These are phyloP conservation scores for Komagataella kurtzmanii DNA, from an alignment of 805 yeast species.

Conservation along the genomic window DNA sequence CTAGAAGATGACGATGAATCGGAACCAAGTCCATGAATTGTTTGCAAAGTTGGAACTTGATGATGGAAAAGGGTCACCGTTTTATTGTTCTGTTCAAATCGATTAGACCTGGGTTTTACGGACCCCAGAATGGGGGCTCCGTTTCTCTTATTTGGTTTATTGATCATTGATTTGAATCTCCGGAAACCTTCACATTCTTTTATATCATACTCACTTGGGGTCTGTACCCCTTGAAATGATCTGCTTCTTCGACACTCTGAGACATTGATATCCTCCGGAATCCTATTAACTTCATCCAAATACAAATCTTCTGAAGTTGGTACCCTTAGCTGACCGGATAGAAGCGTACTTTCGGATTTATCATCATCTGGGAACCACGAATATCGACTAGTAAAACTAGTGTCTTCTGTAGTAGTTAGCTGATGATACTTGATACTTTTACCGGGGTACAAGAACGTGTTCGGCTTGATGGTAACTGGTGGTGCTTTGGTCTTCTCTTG, in stretches of 20 bases:
- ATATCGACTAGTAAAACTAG: constrained; percentile 9
- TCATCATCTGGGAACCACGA: constrained; percentile 18
- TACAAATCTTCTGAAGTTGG: background rate
- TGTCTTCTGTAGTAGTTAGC: constrained; percentile 8
- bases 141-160: background rate
- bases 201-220: background rate
- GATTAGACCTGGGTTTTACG: background rate
- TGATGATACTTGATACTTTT: constrained; percentile 11
- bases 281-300: background rate
- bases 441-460: background rate
- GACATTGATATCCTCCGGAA: background rate
- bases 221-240: background rate
- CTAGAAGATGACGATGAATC: background rate
- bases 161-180: background rate
- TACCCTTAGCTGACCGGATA: background rate
- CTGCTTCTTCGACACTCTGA: background rate
- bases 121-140: background rate
- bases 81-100: background rate
- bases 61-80: constrained; percentile 8
- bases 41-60: constrained; percentile 2
- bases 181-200: background rate
- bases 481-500: background rate
- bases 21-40: background rate
- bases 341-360: background rate
- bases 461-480: background rate